Conservation (phyloP, 1,139 yeast species). For the Suhomyces coccinellae region DNA sequence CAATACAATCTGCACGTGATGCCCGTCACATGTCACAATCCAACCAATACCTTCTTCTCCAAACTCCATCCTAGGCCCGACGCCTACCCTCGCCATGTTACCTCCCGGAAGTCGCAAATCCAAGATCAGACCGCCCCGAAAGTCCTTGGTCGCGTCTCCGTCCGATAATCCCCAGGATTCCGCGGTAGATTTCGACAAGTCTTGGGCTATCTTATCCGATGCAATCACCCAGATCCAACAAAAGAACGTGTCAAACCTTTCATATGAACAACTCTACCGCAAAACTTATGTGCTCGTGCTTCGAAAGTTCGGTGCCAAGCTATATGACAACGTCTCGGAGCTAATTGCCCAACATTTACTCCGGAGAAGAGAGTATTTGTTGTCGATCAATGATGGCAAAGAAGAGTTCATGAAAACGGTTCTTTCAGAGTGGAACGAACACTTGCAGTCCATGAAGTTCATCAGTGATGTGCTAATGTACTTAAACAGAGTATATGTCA, state of each 20-base stretch:
- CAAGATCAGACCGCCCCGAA: slow-evolving; percentile 75
- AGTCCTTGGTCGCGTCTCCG: slow-evolving; percentile 37
- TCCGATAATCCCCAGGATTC: slow-evolving; percentile 21
- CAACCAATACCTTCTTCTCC: background rate
- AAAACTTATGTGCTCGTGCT: slow-evolving; percentile 79
- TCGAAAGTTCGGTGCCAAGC: slow-evolving; percentile 66
- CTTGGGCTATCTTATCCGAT: slow-evolving; percentile 70
- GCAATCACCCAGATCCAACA: slow-evolving; percentile 78
- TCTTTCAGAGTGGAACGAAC: slow-evolving; percentile 70
- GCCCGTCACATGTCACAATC: background rate
- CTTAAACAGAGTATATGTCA: slow-evolving; percentile 79
- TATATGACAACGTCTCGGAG: slow-evolving; percentile 63
- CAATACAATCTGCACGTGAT: background rate
- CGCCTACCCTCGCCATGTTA: slow-evolving; percentile 24
- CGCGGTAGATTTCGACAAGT: slow-evolving; percentile 59
- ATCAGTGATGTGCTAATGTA: slow-evolving; percentile 88
- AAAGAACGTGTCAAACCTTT: slow-evolving; percentile 71
- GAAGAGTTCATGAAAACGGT: slow-evolving; percentile 50
- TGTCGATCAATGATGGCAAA: slow-evolving; percentile 19
- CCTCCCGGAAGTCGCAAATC: slow-evolving; percentile 51
- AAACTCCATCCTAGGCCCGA: background rate
- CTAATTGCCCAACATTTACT: slow-evolving; percentile 55
- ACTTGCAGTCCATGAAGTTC: slow-evolving; percentile 72
- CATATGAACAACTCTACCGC: slow-evolving; percentile 83
- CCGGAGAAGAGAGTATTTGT: slow-evolving; percentile 25